These are phyloP conservation scores for Sabuloglossum arenarium DNA, from an alignment of 495 filamentous ascomycete genomes.

Conservation along the genomic window DNA sequence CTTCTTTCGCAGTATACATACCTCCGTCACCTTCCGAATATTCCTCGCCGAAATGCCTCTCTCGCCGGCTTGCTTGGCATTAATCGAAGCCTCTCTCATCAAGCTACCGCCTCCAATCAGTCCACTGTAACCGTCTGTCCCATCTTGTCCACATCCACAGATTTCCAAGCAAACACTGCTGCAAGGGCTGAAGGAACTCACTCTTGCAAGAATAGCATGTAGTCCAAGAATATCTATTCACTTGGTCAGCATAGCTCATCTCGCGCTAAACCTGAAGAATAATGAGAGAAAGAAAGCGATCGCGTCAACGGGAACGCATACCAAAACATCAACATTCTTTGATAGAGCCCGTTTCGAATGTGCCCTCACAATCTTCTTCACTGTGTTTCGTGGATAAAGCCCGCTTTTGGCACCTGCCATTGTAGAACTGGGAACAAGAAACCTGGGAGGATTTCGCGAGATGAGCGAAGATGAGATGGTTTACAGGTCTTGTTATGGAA, in stretches of 20 bases:
- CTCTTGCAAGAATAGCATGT: slow-evolving; percentile 80
- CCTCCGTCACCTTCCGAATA: slow-evolving; percentile 58
- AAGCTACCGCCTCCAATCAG: slow-evolving; percentile 29
- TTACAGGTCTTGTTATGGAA: not conserved
- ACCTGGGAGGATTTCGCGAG: too few species aligned
- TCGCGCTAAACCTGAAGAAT: not conserved
- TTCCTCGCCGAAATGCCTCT: slow-evolving; percentile 49
- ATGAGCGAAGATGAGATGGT: not conserved
- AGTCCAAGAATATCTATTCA: slow-evolving; percentile 64
- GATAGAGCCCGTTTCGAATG: slow-evolving; percentile 59
- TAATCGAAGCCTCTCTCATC: slow-evolving; percentile 64
- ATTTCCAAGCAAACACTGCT: not conserved
- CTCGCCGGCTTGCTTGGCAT: slow-evolving; percentile 52
- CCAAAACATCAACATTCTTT: slow-evolving; percentile 76
- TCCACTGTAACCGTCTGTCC: not conserved
- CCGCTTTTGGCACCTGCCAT: slow-evolving; percentile 45
- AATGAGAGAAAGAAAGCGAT: not conserved
- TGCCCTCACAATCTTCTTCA: slow-evolving; percentile 78
- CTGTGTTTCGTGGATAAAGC: slow-evolving; percentile 66
- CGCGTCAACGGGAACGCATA: slow-evolving; percentile 20
- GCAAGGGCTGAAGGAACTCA: slow-evolving; percentile 15
- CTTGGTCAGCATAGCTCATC: slow-evolving; percentile 3
- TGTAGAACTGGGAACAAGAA: not conserved
- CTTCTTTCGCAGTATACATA: slow-evolving; percentile 18
- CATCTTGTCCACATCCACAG: not conserved